A percentile compares a stretch with the other conserved stretches of the same genome.
Conservation (phyloP, 2,329 filamentous ascomycete species). For the Venturia aucupariae region DNA sequence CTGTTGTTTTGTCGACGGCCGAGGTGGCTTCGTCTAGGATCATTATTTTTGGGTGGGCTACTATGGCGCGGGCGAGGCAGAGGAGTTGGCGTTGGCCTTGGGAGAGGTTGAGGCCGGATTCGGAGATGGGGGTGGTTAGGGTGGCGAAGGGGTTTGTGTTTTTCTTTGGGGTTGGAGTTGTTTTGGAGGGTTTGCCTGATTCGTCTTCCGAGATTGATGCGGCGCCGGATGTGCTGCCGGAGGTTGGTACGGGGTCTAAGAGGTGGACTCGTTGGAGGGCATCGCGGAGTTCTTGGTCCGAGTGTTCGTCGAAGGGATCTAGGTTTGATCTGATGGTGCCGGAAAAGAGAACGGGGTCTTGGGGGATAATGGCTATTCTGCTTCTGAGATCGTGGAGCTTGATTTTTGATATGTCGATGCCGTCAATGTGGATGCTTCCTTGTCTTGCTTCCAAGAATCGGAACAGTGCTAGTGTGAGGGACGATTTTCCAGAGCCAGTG, state of each 20-base stretch:
- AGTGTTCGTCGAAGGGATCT: slow-evolving; percentile 64
- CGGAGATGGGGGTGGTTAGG: slow-evolving; percentile 17
- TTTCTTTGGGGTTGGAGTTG: background rate
- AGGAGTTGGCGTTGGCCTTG: slow-evolving; percentile 21
- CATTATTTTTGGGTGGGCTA: slow-evolving; percentile 59
- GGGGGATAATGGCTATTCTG: slow-evolving; percentile 72
- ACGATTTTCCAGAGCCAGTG: slow-evolving; percentile 71
- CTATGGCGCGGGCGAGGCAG: slow-evolving; percentile 20
- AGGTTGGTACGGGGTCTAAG: slow-evolving; percentile 22
- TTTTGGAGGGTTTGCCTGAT: background rate
- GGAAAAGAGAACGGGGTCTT: slow-evolving; percentile 74
- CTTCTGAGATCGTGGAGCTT: slow-evolving; percentile 60
- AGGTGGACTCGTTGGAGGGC: slow-evolving; percentile 63
- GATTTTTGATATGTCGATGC: slow-evolving; percentile 64
- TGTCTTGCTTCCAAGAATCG: slow-evolving; percentile 55
- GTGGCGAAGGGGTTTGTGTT: slow-evolving; percentile 19
- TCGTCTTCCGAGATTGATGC: background rate
- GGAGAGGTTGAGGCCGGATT: slow-evolving; percentile 18
- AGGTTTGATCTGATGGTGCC: slow-evolving; percentile 69
- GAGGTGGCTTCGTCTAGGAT: slow-evolving; percentile 73
- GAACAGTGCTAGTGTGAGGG: slow-evolving; percentile 65
- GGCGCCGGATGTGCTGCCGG: background rate
- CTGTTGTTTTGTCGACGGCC: slow-evolving; percentile 69
- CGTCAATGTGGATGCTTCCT: slow-evolving; percentile 47
- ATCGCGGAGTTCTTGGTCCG: slow-evolving; percentile 59